Evolutionary conservation across 2,329 filamentous ascomycete species (phyloP).

Genomic region (Alternaria novae-zelandiae): DNA sequence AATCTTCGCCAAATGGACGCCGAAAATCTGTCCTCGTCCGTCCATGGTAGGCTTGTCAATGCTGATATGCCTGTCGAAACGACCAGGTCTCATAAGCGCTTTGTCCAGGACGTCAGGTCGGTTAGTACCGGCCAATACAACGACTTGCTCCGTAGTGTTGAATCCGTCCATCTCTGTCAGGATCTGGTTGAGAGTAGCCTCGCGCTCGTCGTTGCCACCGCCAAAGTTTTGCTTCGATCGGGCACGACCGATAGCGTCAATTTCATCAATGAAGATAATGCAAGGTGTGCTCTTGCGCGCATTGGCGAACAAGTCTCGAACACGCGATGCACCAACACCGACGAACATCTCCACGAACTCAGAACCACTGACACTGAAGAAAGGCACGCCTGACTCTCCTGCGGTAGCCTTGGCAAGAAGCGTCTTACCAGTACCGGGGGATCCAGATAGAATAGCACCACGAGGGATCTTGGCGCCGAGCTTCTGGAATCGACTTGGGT

Average conservation of each 20-base stretch:
- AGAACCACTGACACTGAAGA: conserved; percentile 97
- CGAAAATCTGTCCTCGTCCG: conserved; percentile 93
- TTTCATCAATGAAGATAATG: conserved; percentile 99
- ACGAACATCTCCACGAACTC: conserved; percentile 99
- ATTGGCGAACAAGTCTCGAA: conserved; percentile 91
- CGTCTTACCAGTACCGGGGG: conserved; percentile 97
- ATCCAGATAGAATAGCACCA: conserved; percentile 95
- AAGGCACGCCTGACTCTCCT: conserved; percentile 94
- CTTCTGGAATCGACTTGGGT: conserved; percentile 89
- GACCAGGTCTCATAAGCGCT: conserved; percentile 93
- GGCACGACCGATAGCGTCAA: conserved; percentile 94
- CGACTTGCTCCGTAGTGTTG: conserved; percentile 95
- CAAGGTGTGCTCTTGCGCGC: conserved; percentile 96
- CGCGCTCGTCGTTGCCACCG: conserved; percentile 95
- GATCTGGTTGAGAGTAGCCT: conserved; percentile 97
- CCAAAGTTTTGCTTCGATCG: conserved; percentile 82
- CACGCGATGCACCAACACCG: conserved; percentile 93
- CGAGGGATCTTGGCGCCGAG: conserved; percentile 97
- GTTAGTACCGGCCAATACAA: conserved; percentile 96
- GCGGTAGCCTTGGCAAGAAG: conserved; percentile 96
- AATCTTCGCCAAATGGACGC: conserved; percentile 92
- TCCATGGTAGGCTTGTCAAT: conserved; percentile 98
- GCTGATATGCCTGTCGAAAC: conserved; percentile 94
- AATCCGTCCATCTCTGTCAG: conserved; percentile 99
- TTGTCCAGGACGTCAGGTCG: conserved; percentile 93